Evolutionary conservation across 2,329 filamentous ascomycete species (phyloP).

Genomic region (Zasmidium citrigriseum): DNA sequence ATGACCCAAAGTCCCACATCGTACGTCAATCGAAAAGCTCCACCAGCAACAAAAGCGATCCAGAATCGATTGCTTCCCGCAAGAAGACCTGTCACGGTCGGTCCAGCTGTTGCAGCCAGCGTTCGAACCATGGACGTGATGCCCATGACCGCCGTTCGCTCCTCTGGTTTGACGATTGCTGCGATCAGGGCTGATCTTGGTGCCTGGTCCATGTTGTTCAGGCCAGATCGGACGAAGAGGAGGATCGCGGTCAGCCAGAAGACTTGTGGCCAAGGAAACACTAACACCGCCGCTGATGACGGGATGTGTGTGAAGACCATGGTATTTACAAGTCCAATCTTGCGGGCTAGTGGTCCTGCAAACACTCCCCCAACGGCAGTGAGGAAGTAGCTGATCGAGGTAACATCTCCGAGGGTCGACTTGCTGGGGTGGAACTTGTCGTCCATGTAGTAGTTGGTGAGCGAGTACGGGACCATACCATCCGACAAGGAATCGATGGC

Average conservation of each 20-base stretch:
- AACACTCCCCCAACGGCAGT: slow-evolving; percentile 46
- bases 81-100: slow-evolving; percentile 57
- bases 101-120: slow-evolving; percentile 57
- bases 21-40: slow-evolving; percentile 56
- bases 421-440: slow-evolving; percentile 56
- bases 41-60: slow-evolving; percentile 63
- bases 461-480: slow-evolving; percentile 60
- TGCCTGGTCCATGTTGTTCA: slow-evolving; percentile 71
- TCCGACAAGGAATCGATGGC: slow-evolving; percentile 66
- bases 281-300: slow-evolving; percentile 60
- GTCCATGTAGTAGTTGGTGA: slow-evolving; percentile 59
- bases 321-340: slow-evolving; percentile 62
- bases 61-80: slow-evolving; percentile 58
- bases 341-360: slow-evolving; percentile 66
- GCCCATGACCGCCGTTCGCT: slow-evolving; percentile 70
- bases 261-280: slow-evolving; percentile 58
- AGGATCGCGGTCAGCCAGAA: slow-evolving; percentile 57
- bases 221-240: slow-evolving; percentile 59
- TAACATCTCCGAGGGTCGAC: slow-evolving; percentile 55
- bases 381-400: slow-evolving; percentile 50
- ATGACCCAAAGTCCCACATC: slow-evolving; percentile 61
- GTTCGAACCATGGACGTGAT: slow-evolving; percentile 65
- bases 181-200: slow-evolving; percentile 67
- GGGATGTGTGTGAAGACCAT: slow-evolving; percentile 63
- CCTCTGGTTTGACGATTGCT: slow-evolving; percentile 64